A percentile compares a stretch with the other conserved stretches of the same genome.
These are phyloP conservation scores for Pinus taeda DNA, from an alignment of 75 land plant genomes.

Conservation along the genomic window DNA sequence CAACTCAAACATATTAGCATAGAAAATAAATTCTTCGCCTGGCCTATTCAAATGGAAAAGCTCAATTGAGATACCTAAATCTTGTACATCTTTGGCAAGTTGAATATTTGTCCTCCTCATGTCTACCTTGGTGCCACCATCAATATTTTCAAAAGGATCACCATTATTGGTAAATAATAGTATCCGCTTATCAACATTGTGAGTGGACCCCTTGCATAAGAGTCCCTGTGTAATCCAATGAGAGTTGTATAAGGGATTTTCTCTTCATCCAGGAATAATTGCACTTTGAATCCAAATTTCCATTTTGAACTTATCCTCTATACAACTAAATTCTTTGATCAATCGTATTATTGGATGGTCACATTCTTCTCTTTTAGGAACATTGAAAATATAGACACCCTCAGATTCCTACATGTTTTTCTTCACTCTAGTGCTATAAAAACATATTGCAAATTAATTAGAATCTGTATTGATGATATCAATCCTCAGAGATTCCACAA, in stretches of 20 bases:
- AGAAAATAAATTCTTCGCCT: slow-evolving; percentile 72
- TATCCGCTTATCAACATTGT: slow-evolving; percentile 71
- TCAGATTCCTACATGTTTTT: too few species aligned
- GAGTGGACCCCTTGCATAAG: slow-evolving; percentile 87
- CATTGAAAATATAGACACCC: too few species aligned
- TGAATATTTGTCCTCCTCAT: slow-evolving; percentile 81
- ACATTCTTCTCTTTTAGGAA: too few species aligned
- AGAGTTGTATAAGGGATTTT: slow-evolving; percentile 87
- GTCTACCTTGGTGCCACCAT: slow-evolving; percentile 54
- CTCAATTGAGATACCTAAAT: slow-evolving; percentile 86
- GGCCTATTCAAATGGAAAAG: too few species aligned
- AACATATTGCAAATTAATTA: too few species aligned
- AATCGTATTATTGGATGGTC: too few species aligned
- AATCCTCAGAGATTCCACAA: too few species aligned
- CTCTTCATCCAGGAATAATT: slow-evolving; percentile 54
- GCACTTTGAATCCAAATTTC: slow-evolving; percentile 75
- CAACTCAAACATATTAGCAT: slow-evolving; percentile 61
- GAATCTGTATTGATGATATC: too few species aligned
- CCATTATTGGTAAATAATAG: slow-evolving; percentile 89
- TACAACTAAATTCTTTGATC: slow-evolving; percentile 62
- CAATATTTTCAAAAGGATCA: slow-evolving; percentile 78
- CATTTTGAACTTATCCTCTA: slow-evolving; percentile 65
- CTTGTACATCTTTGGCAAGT: slow-evolving; percentile 90
- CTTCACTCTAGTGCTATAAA: too few species aligned
- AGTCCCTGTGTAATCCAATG: slow-evolving; percentile 97